phyloP scores from a whole-genome alignment of 495 filamentous ascomycete genomes.

The Penicillium roqueforti region DNA sequence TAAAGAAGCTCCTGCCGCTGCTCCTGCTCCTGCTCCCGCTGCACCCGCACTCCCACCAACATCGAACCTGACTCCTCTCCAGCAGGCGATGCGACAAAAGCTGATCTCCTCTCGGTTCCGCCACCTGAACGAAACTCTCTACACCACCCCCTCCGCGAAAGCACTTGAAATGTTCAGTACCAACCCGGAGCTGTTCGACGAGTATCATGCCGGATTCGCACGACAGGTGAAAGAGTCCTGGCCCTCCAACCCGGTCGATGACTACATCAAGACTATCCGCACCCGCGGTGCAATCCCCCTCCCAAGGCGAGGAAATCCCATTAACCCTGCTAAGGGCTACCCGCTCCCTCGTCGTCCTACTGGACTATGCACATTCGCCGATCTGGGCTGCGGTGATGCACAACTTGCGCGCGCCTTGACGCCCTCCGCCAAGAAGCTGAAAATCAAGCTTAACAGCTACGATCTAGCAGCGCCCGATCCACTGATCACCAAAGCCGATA shows the following conservation, averaged over 20 bases:
- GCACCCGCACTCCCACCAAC: conserved; percentile 32
- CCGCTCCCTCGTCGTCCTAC: conserved; percentile 50
- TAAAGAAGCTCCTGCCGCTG: conserved; percentile 14
- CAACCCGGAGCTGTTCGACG: conserved; percentile 83
- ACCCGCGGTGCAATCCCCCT: conserved; percentile 45
- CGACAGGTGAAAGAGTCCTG: conserved; percentile 84
- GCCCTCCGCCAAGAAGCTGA: conserved; percentile 54
- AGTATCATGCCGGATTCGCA: conserved; percentile 94
- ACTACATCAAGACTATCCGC: conserved; percentile 66
- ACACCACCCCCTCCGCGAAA: conserved; percentile 79
- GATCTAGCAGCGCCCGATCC: conserved; percentile 60
- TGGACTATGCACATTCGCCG: conserved; percentile 71
- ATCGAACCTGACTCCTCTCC: conserved; percentile 76
- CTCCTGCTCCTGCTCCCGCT: conserved; percentile 24
- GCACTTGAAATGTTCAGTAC: conserved; percentile 72
- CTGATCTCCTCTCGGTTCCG: conserved; percentile 92
- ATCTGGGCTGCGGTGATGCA: conserved; percentile 80
- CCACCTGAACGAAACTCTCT: conserved; percentile 92
- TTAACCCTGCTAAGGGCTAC: conserved; percentile 27
- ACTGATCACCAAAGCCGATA: conserved; percentile 81
- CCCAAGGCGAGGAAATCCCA: conserved; percentile 36
- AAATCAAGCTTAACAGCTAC: conserved; percentile 64
- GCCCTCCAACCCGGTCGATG: conserved; percentile 92
- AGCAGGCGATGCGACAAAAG: conserved; percentile 89
- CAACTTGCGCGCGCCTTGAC: conserved; percentile 58